phyloP scores from a whole-genome alignment of 179 eudicot genomes.

The Kewa caespitosa region DNA sequence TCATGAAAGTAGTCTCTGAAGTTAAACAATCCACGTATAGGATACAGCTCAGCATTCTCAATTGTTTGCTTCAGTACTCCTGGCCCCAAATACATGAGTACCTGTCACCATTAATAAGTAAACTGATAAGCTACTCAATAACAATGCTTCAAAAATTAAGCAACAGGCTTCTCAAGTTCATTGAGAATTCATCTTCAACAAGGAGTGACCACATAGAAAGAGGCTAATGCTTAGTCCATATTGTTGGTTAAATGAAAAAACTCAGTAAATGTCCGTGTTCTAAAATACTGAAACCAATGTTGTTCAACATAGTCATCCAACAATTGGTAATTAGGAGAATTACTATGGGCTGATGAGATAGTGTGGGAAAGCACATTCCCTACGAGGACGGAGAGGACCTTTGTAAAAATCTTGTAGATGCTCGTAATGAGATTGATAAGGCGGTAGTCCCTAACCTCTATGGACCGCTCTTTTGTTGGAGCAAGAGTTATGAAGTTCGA shows the following conservation, averaged over 20 bases:
- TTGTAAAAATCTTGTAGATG: neutral
- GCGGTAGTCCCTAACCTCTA: neutral
- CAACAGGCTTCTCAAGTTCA: too few species aligned
- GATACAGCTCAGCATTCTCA: slow-evolving; percentile 81
- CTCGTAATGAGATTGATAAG: neutral
- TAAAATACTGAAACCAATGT: too few species aligned
- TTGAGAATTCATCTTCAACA: too few species aligned
- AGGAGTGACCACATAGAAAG: too few species aligned
- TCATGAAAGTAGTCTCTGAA: slow-evolving; percentile 72
- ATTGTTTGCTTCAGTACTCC: slow-evolving; percentile 57
- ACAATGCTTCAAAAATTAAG: neutral
- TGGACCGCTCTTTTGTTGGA: neutral
- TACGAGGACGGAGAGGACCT: too few species aligned
- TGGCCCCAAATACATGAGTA: slow-evolving; percentile 79
- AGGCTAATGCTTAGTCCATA: too few species aligned
- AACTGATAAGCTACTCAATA: neutral
- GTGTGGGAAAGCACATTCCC: too few species aligned
- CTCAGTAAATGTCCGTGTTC: too few species aligned
- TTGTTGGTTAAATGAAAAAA: too few species aligned
- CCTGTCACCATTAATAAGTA: slow-evolving; percentile 39
- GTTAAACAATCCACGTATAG: slow-evolving; percentile 71
- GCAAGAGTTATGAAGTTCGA: neutral
- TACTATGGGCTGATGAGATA: too few species aligned
- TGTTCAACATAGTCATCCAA: too few species aligned
- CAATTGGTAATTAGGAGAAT: too few species aligned